These are phyloP conservation scores for Nematocida sp. DNA, from an alignment of 371 early-diverging fungal species.

Conservation along the genomic window DNA sequence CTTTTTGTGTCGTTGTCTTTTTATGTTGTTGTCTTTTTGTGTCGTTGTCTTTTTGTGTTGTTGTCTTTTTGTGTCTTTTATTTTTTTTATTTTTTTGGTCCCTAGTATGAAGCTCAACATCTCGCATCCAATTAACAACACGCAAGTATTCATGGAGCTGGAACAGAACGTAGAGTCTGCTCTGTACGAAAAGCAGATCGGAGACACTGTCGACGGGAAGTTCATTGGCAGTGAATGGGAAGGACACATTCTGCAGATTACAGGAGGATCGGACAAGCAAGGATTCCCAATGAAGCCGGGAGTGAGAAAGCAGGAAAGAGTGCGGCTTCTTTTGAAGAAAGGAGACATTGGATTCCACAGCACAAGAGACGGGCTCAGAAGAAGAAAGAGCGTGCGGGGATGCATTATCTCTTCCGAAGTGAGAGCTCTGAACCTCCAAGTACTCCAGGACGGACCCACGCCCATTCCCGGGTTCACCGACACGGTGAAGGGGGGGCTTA, in stretches of 20 bases:
- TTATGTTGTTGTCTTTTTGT: neutral
- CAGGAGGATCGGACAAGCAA: slow-evolving; percentile 98
- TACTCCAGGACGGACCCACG: slow-evolving; percentile 87
- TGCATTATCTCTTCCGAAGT: slow-evolving; percentile 92
- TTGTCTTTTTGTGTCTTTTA: no score
- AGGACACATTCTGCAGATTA: slow-evolving; percentile 92
- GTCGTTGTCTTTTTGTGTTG: no score
- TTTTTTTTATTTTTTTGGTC: slow-evolving; percentile 51
- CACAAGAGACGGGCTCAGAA: slow-evolving; percentile 90
- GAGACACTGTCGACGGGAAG: slow-evolving; percentile 86
- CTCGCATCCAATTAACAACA: slow-evolving; percentile 93
- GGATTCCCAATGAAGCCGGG: slow-evolving; percentile 79
- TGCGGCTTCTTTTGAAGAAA: slow-evolving; percentile 80
- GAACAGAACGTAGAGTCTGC: slow-evolving; percentile 85
- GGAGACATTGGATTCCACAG: slow-evolving; percentile 97
- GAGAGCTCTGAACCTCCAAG: slow-evolving; percentile 79
- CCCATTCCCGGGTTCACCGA: slow-evolving; percentile 92
- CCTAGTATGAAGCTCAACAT: slow-evolving; percentile 75
- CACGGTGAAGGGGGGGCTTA: slow-evolving; percentile 76
- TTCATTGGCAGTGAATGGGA: slow-evolving; percentile 91
- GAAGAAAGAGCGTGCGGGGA: slow-evolving; percentile 95
- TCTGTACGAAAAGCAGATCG: slow-evolving; percentile 93
- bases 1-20: neutral
- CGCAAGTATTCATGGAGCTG: slow-evolving; percentile 90
- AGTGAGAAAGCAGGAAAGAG: slow-evolving; percentile 81